phyloP scores from a whole-genome alignment of 371 early-diverging fungal genomes.

The Funneliformis caledonium region DNA sequence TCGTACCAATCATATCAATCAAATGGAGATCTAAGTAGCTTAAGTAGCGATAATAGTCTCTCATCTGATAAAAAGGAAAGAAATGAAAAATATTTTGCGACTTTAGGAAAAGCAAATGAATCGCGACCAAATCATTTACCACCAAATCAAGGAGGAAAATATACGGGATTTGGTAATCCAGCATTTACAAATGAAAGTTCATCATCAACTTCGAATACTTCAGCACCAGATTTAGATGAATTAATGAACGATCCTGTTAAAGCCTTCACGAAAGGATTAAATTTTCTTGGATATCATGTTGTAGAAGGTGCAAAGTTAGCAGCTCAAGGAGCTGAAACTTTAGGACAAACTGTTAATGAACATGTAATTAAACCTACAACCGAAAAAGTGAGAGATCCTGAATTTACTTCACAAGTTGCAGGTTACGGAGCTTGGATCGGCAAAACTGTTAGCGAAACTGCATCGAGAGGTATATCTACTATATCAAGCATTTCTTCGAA shows the following conservation, averaged over 20 bases:
- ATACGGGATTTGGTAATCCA: slow-evolving; percentile 86
- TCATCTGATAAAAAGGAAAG: slow-evolving; percentile 49
- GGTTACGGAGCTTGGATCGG: slow-evolving; percentile 72
- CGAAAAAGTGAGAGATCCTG: slow-evolving; percentile 86
- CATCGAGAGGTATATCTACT: slow-evolving; percentile 27
- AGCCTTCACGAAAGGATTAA: slow-evolving; percentile 85
- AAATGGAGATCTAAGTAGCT: slow-evolving; percentile 33
- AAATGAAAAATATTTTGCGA: slow-evolving; percentile 77
- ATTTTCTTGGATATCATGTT: slow-evolving; percentile 65
- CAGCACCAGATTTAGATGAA: slow-evolving; percentile 61
- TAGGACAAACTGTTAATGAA: slow-evolving; percentile 74
- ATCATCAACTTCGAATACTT: slow-evolving; percentile 9
- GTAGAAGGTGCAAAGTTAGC: slow-evolving; percentile 77
- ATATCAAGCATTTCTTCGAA: slow-evolving; percentile 25
- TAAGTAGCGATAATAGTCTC: slow-evolving; percentile 34
- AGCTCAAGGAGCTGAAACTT: slow-evolving; percentile 67
- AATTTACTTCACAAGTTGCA: slow-evolving; percentile 74
- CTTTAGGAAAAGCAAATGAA: slow-evolving; percentile 63
- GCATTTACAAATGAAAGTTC: slow-evolving; percentile 44
- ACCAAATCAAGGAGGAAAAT: slow-evolving; percentile 93
- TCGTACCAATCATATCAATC: slow-evolving; percentile 19
- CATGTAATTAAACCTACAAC: slow-evolving; percentile 85
- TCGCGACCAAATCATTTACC: slow-evolving; percentile 76
- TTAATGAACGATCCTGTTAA: slow-evolving; percentile 83
- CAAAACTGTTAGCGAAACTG: slow-evolving; percentile 57